A percentile compares a stretch with the other conserved stretches of the same genome.
These are phyloP conservation scores for Camellia granthamiana DNA, from an alignment of 148 eudicot species.

Conservation along the genomic window DNA sequence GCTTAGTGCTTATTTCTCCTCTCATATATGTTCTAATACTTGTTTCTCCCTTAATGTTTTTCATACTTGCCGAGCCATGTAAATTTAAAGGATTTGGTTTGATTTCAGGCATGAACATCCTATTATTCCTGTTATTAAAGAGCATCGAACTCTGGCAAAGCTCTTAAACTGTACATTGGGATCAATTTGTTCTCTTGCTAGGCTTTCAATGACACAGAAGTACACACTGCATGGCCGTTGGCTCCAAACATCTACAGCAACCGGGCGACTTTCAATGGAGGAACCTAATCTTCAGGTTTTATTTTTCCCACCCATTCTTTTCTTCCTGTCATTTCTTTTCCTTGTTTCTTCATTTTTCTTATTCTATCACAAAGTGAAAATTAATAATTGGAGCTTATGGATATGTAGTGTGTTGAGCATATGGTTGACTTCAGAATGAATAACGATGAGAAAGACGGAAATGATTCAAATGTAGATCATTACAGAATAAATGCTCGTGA, in stretches of 20 bases:
- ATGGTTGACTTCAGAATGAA: conserved; percentile 67
- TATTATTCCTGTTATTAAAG: conserved; percentile 84
- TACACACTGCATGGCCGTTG: conserved; percentile 92
- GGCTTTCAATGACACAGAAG: conserved; percentile 73
- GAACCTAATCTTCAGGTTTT: conserved; percentile 97
- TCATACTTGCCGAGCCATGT: conserved; percentile 2
- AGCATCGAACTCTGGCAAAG: conserved; percentile 93
- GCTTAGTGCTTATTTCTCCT: neutral
- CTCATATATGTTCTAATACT: neutral
- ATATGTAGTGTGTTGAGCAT: conserved; percentile 84
- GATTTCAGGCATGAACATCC: conserved; percentile 88
- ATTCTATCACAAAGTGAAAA: neutral
- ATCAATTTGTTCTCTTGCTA: conserved; percentile 83
- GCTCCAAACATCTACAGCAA: conserved; percentile 99
- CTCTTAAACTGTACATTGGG: conserved; percentile 87
- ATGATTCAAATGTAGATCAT: conserved; percentile 33
- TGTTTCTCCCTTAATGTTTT: neutral
- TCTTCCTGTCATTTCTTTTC: neutral
- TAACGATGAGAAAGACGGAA: conserved; percentile 32
- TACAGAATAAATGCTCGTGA: conserved; percentile 78
- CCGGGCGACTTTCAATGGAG: conserved; percentile 97
- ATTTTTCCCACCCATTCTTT: neutral
- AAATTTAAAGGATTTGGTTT: conserved; percentile 8
- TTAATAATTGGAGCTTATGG: neutral
- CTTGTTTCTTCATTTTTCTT: neutral